These are phyloP conservation scores for Porcisia deanei DNA, from an alignment of 208 protist genomes.

Conservation along the genomic window DNA sequence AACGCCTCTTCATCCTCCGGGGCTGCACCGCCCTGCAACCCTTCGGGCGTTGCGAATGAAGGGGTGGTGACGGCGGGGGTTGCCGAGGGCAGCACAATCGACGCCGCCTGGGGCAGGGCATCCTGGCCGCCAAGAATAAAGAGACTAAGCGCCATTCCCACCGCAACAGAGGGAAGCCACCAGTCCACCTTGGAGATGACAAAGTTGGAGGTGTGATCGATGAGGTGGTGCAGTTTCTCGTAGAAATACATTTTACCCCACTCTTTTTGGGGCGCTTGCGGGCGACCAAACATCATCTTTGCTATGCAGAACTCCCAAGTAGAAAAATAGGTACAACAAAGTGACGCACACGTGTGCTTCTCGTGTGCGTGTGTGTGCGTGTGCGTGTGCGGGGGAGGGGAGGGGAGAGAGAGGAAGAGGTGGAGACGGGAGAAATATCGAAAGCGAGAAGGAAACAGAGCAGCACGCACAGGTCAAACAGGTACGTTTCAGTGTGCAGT, in stretches of 20 bases:
- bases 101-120: constrained; percentile 45
- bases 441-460: background rate
- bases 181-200: constrained; percentile 80
- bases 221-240: constrained; percentile 81
- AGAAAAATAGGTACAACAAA: too few relatives aligned
- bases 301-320: background rate
- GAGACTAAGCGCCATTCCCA: constrained; percentile 72
- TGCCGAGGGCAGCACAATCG: constrained; percentile 46
- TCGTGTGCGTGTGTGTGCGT: background rate
- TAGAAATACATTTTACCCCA: constrained; percentile 89
- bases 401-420: background rate
- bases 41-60: constrained; percentile 47
- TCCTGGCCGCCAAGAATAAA: constrained; percentile 76
- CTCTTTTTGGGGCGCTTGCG: constrained; percentile 62
- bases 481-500: background rate
- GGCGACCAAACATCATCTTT: constrained; percentile 72
- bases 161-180: constrained; percentile 82
- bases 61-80: constrained; percentile 60
- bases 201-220: constrained; percentile 77
- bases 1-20: constrained; percentile 54
- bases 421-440: background rate
- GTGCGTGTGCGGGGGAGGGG: background rate
- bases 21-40: constrained; percentile 25
- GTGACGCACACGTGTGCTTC: background rate
- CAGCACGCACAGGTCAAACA: background rate